Percentiles rank a stretch among this genome's conserved stretches.
Conservation (phyloP, 2,329 filamentous ascomycete genomes). For the Xylaria sp. region DNA sequence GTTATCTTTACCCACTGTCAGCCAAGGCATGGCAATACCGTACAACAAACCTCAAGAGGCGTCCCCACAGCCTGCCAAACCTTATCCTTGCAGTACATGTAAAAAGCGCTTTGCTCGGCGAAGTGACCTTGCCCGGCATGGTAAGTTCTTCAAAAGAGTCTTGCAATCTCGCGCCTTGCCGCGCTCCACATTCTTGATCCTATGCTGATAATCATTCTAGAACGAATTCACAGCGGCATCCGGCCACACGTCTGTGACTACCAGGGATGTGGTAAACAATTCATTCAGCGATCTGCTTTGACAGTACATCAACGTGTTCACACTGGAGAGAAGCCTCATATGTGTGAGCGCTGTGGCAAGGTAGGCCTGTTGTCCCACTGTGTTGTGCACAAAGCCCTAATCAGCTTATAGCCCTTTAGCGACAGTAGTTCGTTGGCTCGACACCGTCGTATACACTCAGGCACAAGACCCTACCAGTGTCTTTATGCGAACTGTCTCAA, state of each 20-base stretch:
- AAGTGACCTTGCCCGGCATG: constrained; percentile 93
- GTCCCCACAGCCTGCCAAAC: constrained; percentile 63
- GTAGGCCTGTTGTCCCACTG: constrained; percentile 61
- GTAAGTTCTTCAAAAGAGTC: constrained; percentile 63
- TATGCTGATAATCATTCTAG: constrained; percentile 58
- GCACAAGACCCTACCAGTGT: constrained; percentile 96
- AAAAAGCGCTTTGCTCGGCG: constrained; percentile 91
- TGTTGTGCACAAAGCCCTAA: constrained; percentile 34
- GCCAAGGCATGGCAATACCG: constrained; percentile 51
- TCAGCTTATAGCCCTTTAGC: constrained; percentile 80
- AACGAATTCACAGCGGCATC: constrained; percentile 93
- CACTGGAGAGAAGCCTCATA: constrained; percentile 97
- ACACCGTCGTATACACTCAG: constrained; percentile 93
- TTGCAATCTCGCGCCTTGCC: constrained; percentile 2
- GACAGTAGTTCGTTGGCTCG: constrained; percentile 94
- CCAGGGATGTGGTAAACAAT: constrained; percentile 90
- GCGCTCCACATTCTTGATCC: neutral
- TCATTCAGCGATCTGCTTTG: constrained; percentile 94
- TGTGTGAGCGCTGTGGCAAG: constrained; percentile 97
- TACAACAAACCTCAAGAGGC: constrained; percentile 55
- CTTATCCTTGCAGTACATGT: constrained; percentile 90
- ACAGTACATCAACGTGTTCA: constrained; percentile 96
- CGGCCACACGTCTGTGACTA: constrained; percentile 93
- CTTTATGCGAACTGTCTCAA: constrained; percentile 98
- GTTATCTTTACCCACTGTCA: constrained; percentile 55